Evolutionary conservation across 2,329 filamentous ascomycete species (phyloP).

Genomic region (Penicillium freii): DNA sequence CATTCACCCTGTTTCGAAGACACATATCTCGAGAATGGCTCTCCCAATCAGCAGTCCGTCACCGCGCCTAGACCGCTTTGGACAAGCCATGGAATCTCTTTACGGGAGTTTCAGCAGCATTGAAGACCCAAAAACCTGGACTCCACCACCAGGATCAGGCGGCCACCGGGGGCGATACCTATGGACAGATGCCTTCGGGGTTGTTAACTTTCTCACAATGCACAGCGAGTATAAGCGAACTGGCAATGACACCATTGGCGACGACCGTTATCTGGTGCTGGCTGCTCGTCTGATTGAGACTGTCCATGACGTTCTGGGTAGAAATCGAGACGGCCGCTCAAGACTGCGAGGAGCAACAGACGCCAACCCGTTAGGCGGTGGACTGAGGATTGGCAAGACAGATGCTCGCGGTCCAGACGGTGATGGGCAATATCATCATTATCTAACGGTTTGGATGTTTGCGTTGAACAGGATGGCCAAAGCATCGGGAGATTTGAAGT

Average conservation of each 20-base stretch:
- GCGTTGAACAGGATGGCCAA: conserved; percentile 55
- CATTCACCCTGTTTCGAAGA: background rate
- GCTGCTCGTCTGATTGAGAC: conserved; percentile 50
- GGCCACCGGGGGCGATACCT: conserved; percentile 60
- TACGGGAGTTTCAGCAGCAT: conserved; percentile 40
- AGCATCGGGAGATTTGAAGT: conserved; percentile 48
- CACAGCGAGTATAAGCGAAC: conserved; percentile 38
- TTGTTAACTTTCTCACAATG: conserved; percentile 59
- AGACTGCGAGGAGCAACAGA: conserved; percentile 55
- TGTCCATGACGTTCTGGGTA: conserved; percentile 55
- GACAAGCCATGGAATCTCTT: conserved; percentile 40
- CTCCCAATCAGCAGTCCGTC: conserved; percentile 21
- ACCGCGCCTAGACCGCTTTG: conserved; percentile 32
- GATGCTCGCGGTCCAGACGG: conserved; percentile 50
- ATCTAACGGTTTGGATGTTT: conserved; percentile 63
- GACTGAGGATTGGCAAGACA: conserved; percentile 58
- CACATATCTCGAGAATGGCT: conserved; percentile 15
- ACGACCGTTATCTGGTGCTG: conserved; percentile 49
- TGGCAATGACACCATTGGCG: conserved; percentile 11
- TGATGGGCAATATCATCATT: conserved; percentile 63
- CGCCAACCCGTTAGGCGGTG: conserved; percentile 52
- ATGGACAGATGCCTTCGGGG: conserved; percentile 62
- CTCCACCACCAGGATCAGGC: conserved; percentile 51
- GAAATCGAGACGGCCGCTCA: conserved; percentile 49
- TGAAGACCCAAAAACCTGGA: conserved; percentile 43